These are phyloP conservation scores for Podila clonocystis DNA, from an alignment of 192 early-diverging fungal species.

Conservation along the genomic window DNA sequence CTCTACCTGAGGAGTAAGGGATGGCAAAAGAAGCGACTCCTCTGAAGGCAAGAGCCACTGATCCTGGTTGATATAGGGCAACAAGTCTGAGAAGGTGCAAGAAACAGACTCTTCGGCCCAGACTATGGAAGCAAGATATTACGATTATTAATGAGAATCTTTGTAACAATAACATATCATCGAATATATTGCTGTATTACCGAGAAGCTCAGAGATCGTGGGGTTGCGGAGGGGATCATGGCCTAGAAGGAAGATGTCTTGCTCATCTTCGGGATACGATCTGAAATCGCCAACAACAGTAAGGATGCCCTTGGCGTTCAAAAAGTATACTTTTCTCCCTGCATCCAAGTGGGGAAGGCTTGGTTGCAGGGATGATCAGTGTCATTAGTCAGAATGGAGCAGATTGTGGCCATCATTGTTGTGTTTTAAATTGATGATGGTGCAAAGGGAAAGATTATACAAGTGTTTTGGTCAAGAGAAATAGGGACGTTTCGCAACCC, in stretches of 20 bases:
- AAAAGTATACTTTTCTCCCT: neutral
- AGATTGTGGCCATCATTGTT: no score
- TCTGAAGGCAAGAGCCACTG: neutral
- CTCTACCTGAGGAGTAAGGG: no score
- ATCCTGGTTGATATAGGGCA: neutral
- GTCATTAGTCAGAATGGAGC: neutral
- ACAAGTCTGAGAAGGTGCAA: neutral
- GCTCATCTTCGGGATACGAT: conserved; percentile 5
- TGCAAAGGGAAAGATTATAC: no score
- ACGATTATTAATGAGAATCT: no score
- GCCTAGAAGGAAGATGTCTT: neutral
- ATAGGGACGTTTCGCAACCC: no score
- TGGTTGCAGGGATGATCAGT: neutral
- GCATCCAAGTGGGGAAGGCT: neutral
- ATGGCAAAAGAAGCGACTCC: neutral
- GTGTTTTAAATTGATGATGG: no score
- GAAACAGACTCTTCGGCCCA: conserved; percentile 2
- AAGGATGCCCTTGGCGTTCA: conserved; percentile 2
- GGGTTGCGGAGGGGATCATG: neutral
- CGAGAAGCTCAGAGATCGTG: conserved; percentile 2
- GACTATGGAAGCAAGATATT: neutral
- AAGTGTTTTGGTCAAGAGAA: no score
- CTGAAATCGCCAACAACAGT: neutral
- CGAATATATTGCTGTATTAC: neutral
- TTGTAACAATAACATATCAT: no score